Percentiles rank a stretch among this genome's conserved stretches.
Evolutionary conservation across 1,139 yeast species (phyloP).

Genomic region (Protomyces gravidus): DNA sequence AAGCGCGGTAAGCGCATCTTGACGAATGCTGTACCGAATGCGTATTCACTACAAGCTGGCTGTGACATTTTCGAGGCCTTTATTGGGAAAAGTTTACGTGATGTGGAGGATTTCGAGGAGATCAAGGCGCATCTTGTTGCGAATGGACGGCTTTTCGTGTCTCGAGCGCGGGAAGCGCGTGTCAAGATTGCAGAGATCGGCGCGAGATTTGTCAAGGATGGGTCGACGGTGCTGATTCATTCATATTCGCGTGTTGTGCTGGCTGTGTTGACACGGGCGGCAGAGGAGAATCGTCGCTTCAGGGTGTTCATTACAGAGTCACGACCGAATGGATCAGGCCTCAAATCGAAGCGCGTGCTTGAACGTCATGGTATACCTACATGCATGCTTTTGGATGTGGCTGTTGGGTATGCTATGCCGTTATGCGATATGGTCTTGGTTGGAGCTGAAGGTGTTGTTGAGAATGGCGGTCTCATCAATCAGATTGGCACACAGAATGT

Average conservation of each 20-base stretch:
- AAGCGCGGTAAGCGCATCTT: conserved; percentile 69
- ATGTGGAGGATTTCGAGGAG: conserved; percentile 89
- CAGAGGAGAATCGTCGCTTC: conserved; percentile 69
- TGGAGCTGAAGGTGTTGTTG: conserved; percentile 99
- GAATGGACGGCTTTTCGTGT: conserved; percentile 86
- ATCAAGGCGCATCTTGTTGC: conserved; percentile 83
- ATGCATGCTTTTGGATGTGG: conserved; percentile 82
- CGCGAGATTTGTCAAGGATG: conserved; percentile 83
- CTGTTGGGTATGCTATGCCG: conserved; percentile 88
- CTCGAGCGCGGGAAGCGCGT: conserved; percentile 87
- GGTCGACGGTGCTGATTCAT: conserved; percentile 82
- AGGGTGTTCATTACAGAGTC: conserved; percentile 91
- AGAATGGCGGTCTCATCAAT: conserved; percentile 95
- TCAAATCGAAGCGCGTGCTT: conserved; percentile 64
- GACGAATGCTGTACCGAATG: conserved; percentile 76
- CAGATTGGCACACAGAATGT: conserved; percentile 94
- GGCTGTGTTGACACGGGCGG: conserved; percentile 70
- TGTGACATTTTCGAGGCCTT: conserved; percentile 95
- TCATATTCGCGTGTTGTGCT: conserved; percentile 88
- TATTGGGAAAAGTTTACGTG: conserved; percentile 80
- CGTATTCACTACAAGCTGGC: conserved; percentile 91
- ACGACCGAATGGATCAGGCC: conserved; percentile 79
- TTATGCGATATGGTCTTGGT: conserved; percentile 88
- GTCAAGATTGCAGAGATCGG: conserved; percentile 85
- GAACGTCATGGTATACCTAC: conserved; percentile 83